These are phyloP conservation scores for Cystofilobasidium macerans DNA, from an alignment of 768 basidiomycete genomes.

Conservation along the genomic window DNA sequence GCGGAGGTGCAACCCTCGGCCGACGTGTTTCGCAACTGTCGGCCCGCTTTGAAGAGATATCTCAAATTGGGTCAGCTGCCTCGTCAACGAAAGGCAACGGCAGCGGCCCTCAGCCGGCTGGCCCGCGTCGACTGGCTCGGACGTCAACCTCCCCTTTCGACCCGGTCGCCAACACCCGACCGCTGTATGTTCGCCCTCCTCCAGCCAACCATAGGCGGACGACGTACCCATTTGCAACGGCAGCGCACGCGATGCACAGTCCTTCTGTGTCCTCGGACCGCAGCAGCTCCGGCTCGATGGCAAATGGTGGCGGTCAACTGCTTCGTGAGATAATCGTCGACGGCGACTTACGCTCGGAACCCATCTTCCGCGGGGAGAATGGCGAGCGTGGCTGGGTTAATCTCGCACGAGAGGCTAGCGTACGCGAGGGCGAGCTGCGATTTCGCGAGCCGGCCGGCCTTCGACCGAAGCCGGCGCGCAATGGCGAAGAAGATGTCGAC, in stretches of 20 bases:
- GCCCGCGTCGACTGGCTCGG: neutral
- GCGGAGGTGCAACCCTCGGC: neutral
- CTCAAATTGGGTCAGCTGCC: neutral
- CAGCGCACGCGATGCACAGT: too few species aligned
- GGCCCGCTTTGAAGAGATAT: neutral
- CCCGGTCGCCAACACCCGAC: neutral
- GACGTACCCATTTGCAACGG: neutral
- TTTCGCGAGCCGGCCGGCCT: neutral
- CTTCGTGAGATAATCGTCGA: neutral
- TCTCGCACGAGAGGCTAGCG: neutral
- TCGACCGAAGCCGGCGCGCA: too few species aligned
- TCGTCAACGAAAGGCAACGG: neutral
- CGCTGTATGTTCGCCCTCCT: neutral
- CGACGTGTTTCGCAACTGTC: neutral
- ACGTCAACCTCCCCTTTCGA: neutral
- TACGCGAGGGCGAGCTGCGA: neutral
- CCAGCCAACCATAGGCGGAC: neutral
- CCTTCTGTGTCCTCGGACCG: neutral
- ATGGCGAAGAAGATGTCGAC: too few species aligned
- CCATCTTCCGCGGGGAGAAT: too few species aligned
- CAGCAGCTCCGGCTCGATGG: neutral
- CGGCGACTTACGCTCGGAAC: too few species aligned
- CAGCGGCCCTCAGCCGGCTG: neutral
- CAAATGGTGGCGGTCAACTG: neutral
- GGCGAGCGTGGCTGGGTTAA: neutral